Base-by-base conservation (phyloP, 192 early-diverging fungal species). In the Coemansia aciculifera region DNA sequence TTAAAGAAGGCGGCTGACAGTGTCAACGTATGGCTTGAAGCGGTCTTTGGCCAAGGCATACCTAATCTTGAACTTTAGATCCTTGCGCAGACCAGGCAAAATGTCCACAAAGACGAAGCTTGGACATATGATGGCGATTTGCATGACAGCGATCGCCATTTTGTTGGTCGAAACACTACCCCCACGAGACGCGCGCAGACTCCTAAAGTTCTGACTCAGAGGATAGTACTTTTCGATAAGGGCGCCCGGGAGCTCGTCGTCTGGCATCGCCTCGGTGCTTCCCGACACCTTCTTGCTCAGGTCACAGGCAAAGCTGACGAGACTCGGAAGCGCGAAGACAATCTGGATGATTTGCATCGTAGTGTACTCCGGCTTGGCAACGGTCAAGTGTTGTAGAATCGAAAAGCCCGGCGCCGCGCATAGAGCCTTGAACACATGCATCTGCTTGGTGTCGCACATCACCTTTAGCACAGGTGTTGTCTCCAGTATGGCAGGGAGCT, bases 151-250 rank as follows among this genome's bases (percentile, higher is more conserved):
- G 29, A 36, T 36, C 2, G 56, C 56, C 17, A 59, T 34, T 15
- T n/a, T 59, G 17, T 31, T 31, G 7, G 31, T 36, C 29, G 31
- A 36, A 34, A 9, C 32, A 15, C 5, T 36, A 6, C 27, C 17
- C 17, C 27, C 32, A 10, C 29, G 17, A 17, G 56, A 19, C n/a
- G 29, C 56, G 11, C 15, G 31, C 6, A 59, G 56, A 11, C 1
- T 59, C 56, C 6, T 36, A 37, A 59, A 59, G 32, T 34, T 59
- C 10, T 27, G 13, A 32, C 56, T 59, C 27, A 59, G n/a, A 17
- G 56, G 56, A 19, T 59, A 31, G 32, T 59, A 59, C 31, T 36
- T 32, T n/a, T 27, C 56, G 56, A 8, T 32, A 24, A 59, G 56
- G 3, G n/a, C n/a, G n/a, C n/a, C 15, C 1, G 56, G 56, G 19